Percentiles rank a stretch among this genome's conserved stretches.
These are phyloP conservation scores for Mycena galericulata DNA, from an alignment of 768 basidiomycete species.

Conservation along the genomic window DNA sequence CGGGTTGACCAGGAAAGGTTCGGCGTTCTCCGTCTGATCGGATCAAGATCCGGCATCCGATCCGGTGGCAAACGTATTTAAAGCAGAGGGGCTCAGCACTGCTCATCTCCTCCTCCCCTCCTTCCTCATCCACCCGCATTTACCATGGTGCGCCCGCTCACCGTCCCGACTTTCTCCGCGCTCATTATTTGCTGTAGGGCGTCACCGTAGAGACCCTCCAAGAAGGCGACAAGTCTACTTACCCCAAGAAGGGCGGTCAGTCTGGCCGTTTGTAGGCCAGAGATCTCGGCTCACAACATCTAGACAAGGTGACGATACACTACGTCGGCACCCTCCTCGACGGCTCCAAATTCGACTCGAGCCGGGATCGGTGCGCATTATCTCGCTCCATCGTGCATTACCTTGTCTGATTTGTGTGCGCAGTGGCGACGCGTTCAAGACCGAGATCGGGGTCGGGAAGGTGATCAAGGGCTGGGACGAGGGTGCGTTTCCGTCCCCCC, in stretches of 20 bases:
- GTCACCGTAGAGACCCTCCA: slow-evolving; percentile 70
- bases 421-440: slow-evolving; percentile 72
- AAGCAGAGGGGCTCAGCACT: background rate
- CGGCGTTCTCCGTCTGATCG: slow-evolving; percentile 12
- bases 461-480: slow-evolving; percentile 95
- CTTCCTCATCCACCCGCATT: background rate
- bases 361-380: slow-evolving; percentile 72
- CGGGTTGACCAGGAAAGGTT: background rate
- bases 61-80: background rate
- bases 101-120: background rate
- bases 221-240: slow-evolving; percentile 72
- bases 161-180: too few relatives aligned
- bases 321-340: slow-evolving; percentile 80
- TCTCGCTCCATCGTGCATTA: slow-evolving; percentile 22
- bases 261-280: slow-evolving; percentile 16
- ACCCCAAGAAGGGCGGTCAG: slow-evolving; percentile 80
- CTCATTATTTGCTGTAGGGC: slow-evolving; percentile 61
- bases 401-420: slow-evolving; percentile 4
- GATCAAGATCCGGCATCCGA: slow-evolving; percentile 8
- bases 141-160: slow-evolving; percentile 7
- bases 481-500: slow-evolving; percentile 57
- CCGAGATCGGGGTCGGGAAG: slow-evolving; percentile 80
- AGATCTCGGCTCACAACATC: slow-evolving; percentile 30
- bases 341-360: slow-evolving; percentile 81
- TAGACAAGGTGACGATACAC: slow-evolving; percentile 82